Conservation (phyloP, 2,329 filamentous ascomycete genomes). For the Arthrobotrys sinensis region DNA sequence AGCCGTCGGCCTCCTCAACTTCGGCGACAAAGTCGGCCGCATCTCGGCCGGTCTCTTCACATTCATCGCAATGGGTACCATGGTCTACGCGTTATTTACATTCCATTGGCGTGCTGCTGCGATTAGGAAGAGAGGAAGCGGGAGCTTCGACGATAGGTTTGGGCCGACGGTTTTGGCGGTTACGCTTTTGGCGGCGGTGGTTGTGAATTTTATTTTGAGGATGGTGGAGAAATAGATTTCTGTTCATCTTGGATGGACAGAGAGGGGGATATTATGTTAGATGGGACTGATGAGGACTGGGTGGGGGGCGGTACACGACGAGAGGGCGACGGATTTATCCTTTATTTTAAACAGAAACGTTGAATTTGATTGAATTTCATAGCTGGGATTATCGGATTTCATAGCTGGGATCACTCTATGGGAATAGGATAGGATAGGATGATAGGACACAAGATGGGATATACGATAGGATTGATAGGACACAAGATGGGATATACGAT, state of each 20-base stretch:
- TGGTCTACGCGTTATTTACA: conserved; percentile 93
- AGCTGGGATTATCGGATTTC: too few relatives aligned
- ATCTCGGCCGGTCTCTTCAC: conserved; percentile 96
- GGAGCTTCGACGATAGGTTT: conserved; percentile 95
- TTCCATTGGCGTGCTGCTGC: conserved; percentile 98
- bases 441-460: not conserved
- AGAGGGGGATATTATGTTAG: not conserved
- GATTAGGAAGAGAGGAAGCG: conserved; percentile 90
- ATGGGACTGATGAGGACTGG: too few relatives aligned
- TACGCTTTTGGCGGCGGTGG: conserved; percentile 86
- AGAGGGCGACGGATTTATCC: too few relatives aligned
- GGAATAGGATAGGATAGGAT: too few relatives aligned
- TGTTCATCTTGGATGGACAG: conserved; percentile 8
- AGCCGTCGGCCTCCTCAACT: conserved; percentile 97
- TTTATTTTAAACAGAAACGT: too few relatives aligned
- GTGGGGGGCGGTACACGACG: not conserved
- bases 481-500: not conserved
- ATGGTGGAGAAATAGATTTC: conserved; percentile 68
- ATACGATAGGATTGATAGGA: not conserved
- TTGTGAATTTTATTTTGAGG: conserved; percentile 94
- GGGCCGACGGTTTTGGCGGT: conserved; percentile 92
- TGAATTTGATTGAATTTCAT: too few relatives aligned
- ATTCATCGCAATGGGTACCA: conserved; percentile 90
- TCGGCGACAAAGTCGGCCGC: conserved; percentile 92
- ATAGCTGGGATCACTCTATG: too few relatives aligned